Evolutionary conservation across 768 basidiomycete species (phyloP).

Genomic region (Boletus reticulatus): DNA sequence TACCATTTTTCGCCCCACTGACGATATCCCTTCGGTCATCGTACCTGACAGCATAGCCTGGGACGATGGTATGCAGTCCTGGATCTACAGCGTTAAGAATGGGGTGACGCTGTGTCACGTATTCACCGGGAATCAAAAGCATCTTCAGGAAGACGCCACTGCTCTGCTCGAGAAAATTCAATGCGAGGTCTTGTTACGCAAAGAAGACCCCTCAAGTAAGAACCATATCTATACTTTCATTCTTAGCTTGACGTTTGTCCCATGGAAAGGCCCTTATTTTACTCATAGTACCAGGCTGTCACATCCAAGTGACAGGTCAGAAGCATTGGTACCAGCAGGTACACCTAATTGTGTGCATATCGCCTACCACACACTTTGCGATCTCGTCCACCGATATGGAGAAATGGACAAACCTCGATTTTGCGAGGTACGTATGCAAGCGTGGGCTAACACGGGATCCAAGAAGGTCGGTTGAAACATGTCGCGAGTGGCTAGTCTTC

Average conservation of each 20-base stretch:
- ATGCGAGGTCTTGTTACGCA: conserved; percentile 23
- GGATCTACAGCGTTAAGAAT: conserved; percentile 20
- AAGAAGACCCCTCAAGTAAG: conserved; percentile 23
- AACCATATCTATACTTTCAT: neutral
- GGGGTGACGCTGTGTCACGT: conserved; percentile 38
- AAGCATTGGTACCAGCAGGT: conserved; percentile 22
- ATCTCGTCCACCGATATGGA: conserved; percentile 34
- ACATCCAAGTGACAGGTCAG: conserved; percentile 9
- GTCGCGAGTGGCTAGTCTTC: neutral
- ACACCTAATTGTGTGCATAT: conserved; percentile 21
- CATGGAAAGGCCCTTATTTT: conserved; percentile 28
- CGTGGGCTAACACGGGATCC: conserved; percentile 42
- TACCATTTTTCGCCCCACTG: conserved; percentile 16
- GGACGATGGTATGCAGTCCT: conserved; percentile 33
- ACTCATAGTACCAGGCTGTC: conserved; percentile 16
- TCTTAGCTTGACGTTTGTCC: conserved; percentile 1
- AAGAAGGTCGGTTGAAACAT: conserved; percentile 30
- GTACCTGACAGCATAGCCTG: conserved; percentile 13
- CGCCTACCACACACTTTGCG: conserved; percentile 28
- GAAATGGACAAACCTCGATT: conserved; percentile 34
- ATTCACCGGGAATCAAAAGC: conserved; percentile 46
- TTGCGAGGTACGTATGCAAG: conserved; percentile 35
- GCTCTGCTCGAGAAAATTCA: conserved; percentile 41
- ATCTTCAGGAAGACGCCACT: conserved; percentile 40
- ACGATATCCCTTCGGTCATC: conserved; percentile 18